Percentiles rank a stretch among this genome's conserved stretches.
These are phyloP conservation scores for Cladosporium sp. DNA, from an alignment of 2,329 filamentous ascomycete genomes.

Conservation along the genomic window DNA sequence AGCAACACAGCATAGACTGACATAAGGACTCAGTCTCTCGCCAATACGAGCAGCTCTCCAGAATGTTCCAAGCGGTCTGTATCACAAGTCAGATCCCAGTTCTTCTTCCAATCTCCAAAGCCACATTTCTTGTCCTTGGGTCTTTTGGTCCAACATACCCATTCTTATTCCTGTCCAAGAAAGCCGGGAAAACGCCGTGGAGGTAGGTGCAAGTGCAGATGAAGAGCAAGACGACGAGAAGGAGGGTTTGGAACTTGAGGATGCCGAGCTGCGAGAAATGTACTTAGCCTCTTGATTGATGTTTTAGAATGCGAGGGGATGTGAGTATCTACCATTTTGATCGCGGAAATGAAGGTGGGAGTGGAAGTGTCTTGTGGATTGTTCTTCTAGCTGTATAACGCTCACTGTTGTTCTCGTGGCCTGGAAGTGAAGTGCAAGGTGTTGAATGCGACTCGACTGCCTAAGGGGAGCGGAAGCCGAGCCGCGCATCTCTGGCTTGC, in stretches of 20 bases:
- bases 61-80: slow-evolving; percentile 63
- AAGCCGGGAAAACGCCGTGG: slow-evolving; percentile 80
- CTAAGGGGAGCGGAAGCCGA: slow-evolving; percentile 3
- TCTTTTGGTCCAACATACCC: slow-evolving; percentile 69
- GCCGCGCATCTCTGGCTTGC: neutral
- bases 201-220: slow-evolving; percentile 95
- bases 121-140: neutral
- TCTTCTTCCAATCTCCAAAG: too few species aligned
- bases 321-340: slow-evolving; percentile 14
- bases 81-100: neutral
- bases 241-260: slow-evolving; percentile 97
- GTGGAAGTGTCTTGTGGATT: neutral
- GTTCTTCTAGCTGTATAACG: neutral
- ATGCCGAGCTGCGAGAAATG: slow-evolving; percentile 69
- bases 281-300: neutral
- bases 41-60: slow-evolving; percentile 95
- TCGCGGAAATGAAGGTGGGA: neutral
- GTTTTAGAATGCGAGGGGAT: neutral
- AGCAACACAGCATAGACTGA: slow-evolving; percentile 84
- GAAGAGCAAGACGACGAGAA: slow-evolving; percentile 87
- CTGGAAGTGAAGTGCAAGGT: slow-evolving; percentile 1
- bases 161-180: slow-evolving; percentile 90
- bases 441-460: neutral
- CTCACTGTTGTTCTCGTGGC: neutral
- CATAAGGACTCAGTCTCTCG: slow-evolving; percentile 88